Conservation (phyloP, 306 rosid species). For the Begonia fuchsioides region DNA sequence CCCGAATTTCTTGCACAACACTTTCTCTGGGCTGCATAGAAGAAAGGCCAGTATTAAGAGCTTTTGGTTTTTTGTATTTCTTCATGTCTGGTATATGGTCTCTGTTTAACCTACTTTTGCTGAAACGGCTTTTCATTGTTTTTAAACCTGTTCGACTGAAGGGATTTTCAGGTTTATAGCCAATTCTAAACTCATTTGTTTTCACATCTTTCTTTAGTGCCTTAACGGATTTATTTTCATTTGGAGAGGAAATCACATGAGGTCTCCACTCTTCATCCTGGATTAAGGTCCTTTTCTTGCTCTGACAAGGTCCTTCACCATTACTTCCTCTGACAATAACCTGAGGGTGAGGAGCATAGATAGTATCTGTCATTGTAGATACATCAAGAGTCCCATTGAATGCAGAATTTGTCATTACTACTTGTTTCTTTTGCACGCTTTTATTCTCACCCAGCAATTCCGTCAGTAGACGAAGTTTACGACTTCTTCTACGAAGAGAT, state of each 20-base stretch:
- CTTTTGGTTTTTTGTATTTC: constrained; percentile 40
- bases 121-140: constrained; percentile 24
- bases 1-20: constrained; percentile 22
- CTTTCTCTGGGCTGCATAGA: constrained; percentile 24
- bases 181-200: constrained; percentile 8
- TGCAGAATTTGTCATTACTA: constrained; percentile 19
- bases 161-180: constrained; percentile 23
- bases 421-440: constrained; percentile 26
- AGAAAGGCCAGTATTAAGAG: constrained; percentile 20
- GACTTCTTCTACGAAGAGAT: constrained; percentile 47
- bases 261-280: constrained; percentile 33
- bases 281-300: constrained; percentile 49
- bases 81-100: constrained; percentile 31
- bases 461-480: constrained; percentile 74
- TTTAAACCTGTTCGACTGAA: constrained; percentile 19
- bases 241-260: constrained; percentile 19
- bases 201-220: constrained; percentile 24
- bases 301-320: constrained; percentile 18
- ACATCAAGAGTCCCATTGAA: constrained; percentile 24
- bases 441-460: constrained; percentile 59
- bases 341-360: constrained; percentile 35
- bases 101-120: constrained; percentile 29
- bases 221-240: constrained; percentile 18
- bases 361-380: constrained; percentile 26
- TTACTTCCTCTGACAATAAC: constrained; percentile 31